A percentile compares a stretch with the other conserved stretches of the same genome.
Conservation (phyloP, 1,284 basidiomycete species). For the Xerocomus subilludens region DNA sequence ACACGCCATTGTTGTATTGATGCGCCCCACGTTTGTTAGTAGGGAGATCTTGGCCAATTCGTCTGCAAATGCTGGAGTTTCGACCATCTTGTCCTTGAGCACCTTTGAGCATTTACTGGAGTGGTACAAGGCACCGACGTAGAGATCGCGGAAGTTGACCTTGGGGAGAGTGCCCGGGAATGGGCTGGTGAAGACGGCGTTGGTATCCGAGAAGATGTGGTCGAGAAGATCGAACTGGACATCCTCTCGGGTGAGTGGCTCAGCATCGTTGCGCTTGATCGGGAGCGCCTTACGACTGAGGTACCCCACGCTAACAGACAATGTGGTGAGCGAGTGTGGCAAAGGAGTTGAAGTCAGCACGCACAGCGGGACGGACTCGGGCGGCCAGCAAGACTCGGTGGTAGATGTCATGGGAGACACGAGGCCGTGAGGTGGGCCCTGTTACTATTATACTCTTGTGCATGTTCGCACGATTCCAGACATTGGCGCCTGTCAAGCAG, state of each 20-base stretch:
- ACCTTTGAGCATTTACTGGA: slow-evolving; percentile 88
- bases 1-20: slow-evolving; percentile 96
- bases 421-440: slow-evolving; percentile 54
- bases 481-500: slow-evolving; percentile 37
- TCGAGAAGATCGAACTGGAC: slow-evolving; percentile 87
- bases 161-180: slow-evolving; percentile 60
- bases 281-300: slow-evolving; percentile 77
- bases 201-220: slow-evolving; percentile 78
- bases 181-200: slow-evolving; percentile 77
- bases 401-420: slow-evolving; percentile 61
- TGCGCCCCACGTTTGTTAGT: slow-evolving; percentile 90
- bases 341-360: slow-evolving; percentile 32
- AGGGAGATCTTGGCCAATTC: slow-evolving; percentile 89
- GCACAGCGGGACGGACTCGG: slow-evolving; percentile 60
- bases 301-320: slow-evolving; percentile 66
- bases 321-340: slow-evolving; percentile 36
- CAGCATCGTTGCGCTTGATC: slow-evolving; percentile 81
- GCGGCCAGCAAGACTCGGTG: slow-evolving; percentile 56
- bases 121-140: slow-evolving; percentile 81
- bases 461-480: slow-evolving; percentile 49
- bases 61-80: slow-evolving; percentile 80
- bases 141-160: slow-evolving; percentile 85
- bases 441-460: slow-evolving; percentile 41
- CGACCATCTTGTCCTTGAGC: slow-evolving; percentile 85
- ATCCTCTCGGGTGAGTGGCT: slow-evolving; percentile 81